Percentiles rank a stretch among this genome's conserved stretches.
Conservation (phyloP, 2,329 filamentous ascomycete species). For the Fusarium verticillioides region DNA sequence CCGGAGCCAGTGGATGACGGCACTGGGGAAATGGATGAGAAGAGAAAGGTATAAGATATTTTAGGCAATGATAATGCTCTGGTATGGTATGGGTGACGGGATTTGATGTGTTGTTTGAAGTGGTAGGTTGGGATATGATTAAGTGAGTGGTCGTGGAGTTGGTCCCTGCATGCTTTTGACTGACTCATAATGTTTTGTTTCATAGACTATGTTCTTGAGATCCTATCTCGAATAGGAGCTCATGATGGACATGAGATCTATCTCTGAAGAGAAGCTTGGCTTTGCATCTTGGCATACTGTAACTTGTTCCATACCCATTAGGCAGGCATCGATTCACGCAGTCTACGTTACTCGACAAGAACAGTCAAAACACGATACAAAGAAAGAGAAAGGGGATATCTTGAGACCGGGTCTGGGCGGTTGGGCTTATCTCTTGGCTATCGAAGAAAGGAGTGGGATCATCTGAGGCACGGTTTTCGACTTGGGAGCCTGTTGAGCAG, state of each 20-base stretch:
- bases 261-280: background rate
- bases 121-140: background rate
- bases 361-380: background rate
- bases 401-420: background rate
- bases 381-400: fast-evolving
- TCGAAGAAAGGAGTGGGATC: too few relatives aligned
- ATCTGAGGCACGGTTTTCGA: background rate
- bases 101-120: conserved; percentile 2
- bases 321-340: background rate
- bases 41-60: background rate
- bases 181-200: conserved; percentile 30
- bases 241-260: fast-evolving
- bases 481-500: background rate
- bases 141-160: background rate
- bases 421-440: background rate
- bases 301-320: background rate
- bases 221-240: background rate
- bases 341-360: background rate
- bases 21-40: too few relatives aligned
- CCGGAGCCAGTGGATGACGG: background rate
- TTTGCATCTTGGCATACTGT: background rate
- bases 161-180: conserved; percentile 20
- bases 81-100: background rate
- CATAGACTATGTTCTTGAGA: background rate
- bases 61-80: background rate